Conservation (phyloP, 106 monocot species). For the Apostasia ramifera region DNA sequence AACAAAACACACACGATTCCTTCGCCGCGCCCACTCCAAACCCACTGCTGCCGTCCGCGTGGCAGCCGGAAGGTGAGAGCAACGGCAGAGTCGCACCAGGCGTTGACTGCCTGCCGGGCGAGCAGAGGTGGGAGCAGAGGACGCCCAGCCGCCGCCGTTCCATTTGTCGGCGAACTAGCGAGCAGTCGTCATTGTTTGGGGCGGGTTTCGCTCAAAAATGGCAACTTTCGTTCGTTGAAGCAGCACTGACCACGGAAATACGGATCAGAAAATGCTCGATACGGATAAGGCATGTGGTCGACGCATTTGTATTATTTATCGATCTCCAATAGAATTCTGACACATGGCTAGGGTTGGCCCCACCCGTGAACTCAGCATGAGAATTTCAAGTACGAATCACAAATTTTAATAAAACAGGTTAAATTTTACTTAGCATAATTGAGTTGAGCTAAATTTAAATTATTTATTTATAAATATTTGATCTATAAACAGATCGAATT, state of each 20-base stretch:
- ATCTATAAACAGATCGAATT: no score
- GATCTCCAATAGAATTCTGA: no score
- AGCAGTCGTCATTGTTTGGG: not conserved
- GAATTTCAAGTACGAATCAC: no score
- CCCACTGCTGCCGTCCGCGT: not conserved
- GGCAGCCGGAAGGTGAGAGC: not conserved
- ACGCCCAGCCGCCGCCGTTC: constrained; percentile 1
- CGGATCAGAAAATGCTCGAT: not conserved
- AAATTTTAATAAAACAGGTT: no score
- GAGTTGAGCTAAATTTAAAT: no score
- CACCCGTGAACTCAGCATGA: no score
- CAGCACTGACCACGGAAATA: not conserved
- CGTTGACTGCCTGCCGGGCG: not conserved
- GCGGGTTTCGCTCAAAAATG: not conserved
- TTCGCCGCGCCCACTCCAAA: not conserved
- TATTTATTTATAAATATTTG: no score
- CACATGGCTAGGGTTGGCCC: no score
- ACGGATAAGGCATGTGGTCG: not conserved
- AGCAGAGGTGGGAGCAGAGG: constrained; percentile 2
- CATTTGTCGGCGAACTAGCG: not conserved
- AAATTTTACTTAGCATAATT: no score
- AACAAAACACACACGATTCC: constrained; percentile 10
- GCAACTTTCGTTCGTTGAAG: not conserved
- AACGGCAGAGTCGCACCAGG: not conserved
- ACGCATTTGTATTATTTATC: no score